phyloP scores from a whole-genome alignment of 2,329 filamentous ascomycete species.

The Paracorniculantispora psalliotae region DNA sequence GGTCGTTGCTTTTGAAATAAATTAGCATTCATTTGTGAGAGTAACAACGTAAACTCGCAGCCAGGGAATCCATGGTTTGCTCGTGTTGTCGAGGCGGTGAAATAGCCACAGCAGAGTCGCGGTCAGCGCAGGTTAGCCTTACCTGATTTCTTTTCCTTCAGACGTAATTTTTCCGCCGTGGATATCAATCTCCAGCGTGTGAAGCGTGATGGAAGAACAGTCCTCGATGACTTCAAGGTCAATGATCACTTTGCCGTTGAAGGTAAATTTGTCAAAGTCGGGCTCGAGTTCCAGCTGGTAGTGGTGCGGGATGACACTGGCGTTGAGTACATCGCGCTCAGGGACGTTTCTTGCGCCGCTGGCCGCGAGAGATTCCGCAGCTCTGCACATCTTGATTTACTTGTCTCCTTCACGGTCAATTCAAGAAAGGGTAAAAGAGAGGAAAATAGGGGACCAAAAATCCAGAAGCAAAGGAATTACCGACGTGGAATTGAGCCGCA shows the following conservation, averaged over 20 bases:
- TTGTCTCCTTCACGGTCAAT: no score
- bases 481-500: neutral
- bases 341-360: constrained; percentile 16
- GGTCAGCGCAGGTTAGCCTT: constrained; percentile 17
- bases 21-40: neutral
- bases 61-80: neutral
- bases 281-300: constrained; percentile 91
- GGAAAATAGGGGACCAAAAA: neutral
- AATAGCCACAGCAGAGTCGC: neutral
- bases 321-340: constrained; percentile 75
- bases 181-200: constrained; percentile 82
- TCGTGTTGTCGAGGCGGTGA: neutral
- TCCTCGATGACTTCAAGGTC: constrained; percentile 83
- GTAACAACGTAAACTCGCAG: neutral
- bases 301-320: constrained; percentile 83
- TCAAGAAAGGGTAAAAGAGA: no score
- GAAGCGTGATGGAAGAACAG: constrained; percentile 78
- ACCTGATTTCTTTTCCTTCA: constrained; percentile 47
- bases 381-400: neutral
- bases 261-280: constrained; percentile 81
- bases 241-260: constrained; percentile 77
- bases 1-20: constrained; percentile 30
- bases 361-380: neutral
- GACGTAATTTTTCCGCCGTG: constrained; percentile 49
- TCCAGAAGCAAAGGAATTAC: neutral